Evolutionary conservation across 2,329 filamentous ascomycete species (phyloP), one percentile per base, ranked within the genome.

Genomic region (Apiospora marii): DNA sequence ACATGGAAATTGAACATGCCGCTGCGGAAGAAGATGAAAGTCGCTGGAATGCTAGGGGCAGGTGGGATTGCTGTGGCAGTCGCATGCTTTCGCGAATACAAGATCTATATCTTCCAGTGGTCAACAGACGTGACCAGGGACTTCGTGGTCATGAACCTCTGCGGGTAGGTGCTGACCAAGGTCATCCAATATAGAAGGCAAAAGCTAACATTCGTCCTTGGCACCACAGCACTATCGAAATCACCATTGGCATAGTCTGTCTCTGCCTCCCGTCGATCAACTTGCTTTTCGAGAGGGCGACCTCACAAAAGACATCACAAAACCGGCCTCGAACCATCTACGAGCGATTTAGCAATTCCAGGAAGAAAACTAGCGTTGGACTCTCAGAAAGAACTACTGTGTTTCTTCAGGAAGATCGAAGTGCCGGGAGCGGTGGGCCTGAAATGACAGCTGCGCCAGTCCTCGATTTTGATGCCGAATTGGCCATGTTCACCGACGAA

Each of bases 21-120:
- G 1, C 43, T 75, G 27, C 68, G 67, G 3, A 80, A 80, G 72
- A 83, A 82, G 73, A n/a, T 82, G 3, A 81, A 80, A 71, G 80
- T 83, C 37, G 73, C 75, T 5, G 71, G 74, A 30, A 75, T 82
- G 71, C 76, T 83, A 5, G 77, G 79, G 2, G 76, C 78, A 0
- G 80, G 81, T 1, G 80, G 80, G 0, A 74, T 77, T 0, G 81
- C 79, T 2, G 78, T 74, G 1, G 79, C 73, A 4, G 77, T 80
- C 8, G 81, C 81, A 22, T 72, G 76, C 1, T 82, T 77, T 58
- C 75, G 80, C 4, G 68, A 81, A 34, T 73, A 77, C 34, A 71
- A 76, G 34, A 74, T 76, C 12, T 71, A 78, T 16, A 41, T 75
- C 8, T 80, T 77, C 22, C 72, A 78, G 34, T 22, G 72, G 8